Evolutionary conservation across 768 basidiomycete species (phyloP), one percentile per base, ranked within the genome.

Genomic region (Tubosaeta sp.): DNA sequence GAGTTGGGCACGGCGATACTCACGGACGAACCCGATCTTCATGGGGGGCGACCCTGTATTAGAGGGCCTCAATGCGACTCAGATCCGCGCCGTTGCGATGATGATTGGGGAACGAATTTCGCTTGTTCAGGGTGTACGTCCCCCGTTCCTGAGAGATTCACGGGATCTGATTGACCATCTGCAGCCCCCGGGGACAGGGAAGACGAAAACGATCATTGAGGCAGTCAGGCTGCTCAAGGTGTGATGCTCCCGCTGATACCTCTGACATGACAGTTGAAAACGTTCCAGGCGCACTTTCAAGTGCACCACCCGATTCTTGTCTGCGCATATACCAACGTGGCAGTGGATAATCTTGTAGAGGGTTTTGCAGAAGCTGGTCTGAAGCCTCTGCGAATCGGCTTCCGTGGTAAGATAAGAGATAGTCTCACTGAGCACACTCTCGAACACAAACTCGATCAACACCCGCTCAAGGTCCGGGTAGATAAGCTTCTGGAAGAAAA

Each of bases 251-350:
- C 4, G 4, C 12, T 16, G 32, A 34, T 29, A n/a, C 7, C 16
- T 5, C 24, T 34, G 31, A 22, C 48, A 21, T 50, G 41, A 36
- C 46, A n/a, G n/a, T n/a, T 53, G 6, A 18, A 21, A 41, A 27
- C 29, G n/a, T 38, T 38, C 13, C 63, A 91, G 85, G 64, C 70
- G 3, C 82, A 91, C 61, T 97, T 94, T 65, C 76, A 86, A 65
- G 83, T 94, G 10, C 81, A 88, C 6, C 80, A 87, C 31, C 92
- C 92, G 1, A 74, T 95, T 35, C 79, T 97, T 13, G 86, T 95
- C n/a, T 90, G 90, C 66, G 94, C 94, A 0, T 95, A 90, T 63
- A 96, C 94, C 35, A 94, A 96, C 58, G 89, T 83, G 18, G 93
- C 94, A 0, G 91, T 94, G 18, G 93, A 96, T 64, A 90, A 94